Evolutionary conservation across 179 eudicot genomes (phyloP).

Genomic region (Beta macrorhiza): DNA sequence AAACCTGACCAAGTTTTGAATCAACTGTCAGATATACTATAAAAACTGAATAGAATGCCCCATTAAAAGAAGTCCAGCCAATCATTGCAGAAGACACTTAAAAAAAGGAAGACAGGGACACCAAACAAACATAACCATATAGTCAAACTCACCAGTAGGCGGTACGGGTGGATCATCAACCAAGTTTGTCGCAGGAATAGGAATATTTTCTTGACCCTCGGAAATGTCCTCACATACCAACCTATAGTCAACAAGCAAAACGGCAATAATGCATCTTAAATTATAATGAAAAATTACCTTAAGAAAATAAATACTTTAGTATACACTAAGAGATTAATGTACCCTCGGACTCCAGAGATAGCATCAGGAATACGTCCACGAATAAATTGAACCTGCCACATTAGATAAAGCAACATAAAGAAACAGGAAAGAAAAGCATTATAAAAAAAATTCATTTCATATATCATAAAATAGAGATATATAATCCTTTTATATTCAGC

Average conservation of each 20-base stretch:
- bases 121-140: background rate
- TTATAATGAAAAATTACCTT: background rate
- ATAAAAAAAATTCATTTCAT: background rate
- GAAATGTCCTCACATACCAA: constrained; percentile 79
- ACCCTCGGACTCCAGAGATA: constrained; percentile 77
- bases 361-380: constrained; percentile 64
- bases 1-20: background rate
- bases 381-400: constrained; percentile 63
- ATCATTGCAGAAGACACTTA: background rate
- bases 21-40: background rate
- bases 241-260: constrained; percentile 41
- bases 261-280: constrained; percentile 5
- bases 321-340: constrained; percentile 8
- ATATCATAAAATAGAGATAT: background rate
- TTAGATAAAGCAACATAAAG: background rate
- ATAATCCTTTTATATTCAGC: background rate
- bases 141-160: constrained; percentile 55
- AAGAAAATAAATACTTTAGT: background rate
- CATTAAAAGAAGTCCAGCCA: background rate
- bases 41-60: too few relatives aligned
- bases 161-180: constrained; percentile 81
- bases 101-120: background rate
- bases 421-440: background rate
- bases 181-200: constrained; percentile 80
- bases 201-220: constrained; percentile 65